Conservation (phyloP, 2,329 filamentous ascomycete genomes). For the Lasiodiplodia gonubiensis region DNA sequence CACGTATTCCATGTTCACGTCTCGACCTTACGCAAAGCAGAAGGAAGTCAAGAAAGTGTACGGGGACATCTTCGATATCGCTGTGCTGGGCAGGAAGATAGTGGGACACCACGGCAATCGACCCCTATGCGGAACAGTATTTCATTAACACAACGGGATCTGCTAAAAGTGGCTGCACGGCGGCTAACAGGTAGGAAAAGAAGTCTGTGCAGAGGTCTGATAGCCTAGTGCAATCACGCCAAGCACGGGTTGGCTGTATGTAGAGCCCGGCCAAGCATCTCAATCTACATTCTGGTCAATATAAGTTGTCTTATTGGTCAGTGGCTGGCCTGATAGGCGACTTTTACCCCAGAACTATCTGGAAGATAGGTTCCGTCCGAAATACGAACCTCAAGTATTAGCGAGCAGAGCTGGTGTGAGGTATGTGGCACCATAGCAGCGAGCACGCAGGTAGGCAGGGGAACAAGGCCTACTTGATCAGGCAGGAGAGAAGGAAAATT, state of each 20-base stretch:
- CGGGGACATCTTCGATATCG: neutral
- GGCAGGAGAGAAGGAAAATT: neutral
- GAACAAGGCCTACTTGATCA: neutral
- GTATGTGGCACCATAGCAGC: neutral
- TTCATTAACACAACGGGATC: neutral
- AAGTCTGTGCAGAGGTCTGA: neutral
- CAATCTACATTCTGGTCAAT: neutral
- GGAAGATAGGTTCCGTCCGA: neutral
- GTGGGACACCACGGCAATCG: neutral
- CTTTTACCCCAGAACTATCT: neutral
- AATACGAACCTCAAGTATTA: neutral
- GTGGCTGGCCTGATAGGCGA: neutral
- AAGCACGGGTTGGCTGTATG: neutral
- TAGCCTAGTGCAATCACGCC: neutral
- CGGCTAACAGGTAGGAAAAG: neutral
- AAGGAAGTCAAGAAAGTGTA: neutral
- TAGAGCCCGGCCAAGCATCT: neutral
- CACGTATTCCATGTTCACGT: neutral
- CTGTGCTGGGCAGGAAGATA: neutral
- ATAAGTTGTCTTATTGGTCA: neutral
- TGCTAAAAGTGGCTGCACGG: neutral
- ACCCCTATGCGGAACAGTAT: neutral
- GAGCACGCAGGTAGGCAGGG: neutral
- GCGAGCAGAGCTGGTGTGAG: neutral
- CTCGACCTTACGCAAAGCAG: neutral